phyloP scores from a whole-genome alignment of 164 flowering plant species.

The Sextonia rubra region DNA sequence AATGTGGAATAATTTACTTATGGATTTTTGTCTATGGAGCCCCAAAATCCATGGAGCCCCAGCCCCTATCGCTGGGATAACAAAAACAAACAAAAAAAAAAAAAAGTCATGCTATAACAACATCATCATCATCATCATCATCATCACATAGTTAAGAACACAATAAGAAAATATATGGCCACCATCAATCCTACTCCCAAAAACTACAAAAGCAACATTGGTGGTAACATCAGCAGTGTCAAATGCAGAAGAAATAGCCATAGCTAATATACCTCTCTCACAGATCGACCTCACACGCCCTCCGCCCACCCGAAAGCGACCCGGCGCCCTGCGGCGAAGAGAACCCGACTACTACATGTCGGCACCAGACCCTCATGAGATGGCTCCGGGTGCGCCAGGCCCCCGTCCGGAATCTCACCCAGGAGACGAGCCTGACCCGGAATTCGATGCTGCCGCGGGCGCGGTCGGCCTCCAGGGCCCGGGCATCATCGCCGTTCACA shows the following conservation, averaged over 20 bases:
- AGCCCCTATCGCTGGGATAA: no score
- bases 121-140: background rate
- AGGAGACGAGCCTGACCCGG: conserved; percentile 32
- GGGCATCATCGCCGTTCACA: conserved; percentile 15
- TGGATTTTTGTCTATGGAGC: no score
- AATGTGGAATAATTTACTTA: no score
- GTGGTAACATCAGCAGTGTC: background rate
- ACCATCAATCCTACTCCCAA: background rate
- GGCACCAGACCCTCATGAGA: conserved; percentile 44
- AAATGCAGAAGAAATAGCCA: background rate
- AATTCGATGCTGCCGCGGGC: conserved; percentile 35
- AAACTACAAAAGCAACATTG: background rate
- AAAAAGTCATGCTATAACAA: no score
- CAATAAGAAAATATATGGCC: background rate
- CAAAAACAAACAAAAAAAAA: no score
- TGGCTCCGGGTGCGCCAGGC: conserved; percentile 45
- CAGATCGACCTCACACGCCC: background rate
- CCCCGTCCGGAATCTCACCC: conserved; percentile 38
- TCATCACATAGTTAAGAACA: background rate
- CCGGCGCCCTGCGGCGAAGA: conserved; percentile 24
- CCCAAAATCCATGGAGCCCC: no score
- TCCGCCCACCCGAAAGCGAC: conserved; percentile 21
- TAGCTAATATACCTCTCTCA: background rate
- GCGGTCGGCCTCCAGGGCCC: conserved; percentile 27
- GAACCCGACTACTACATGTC: conserved; percentile 29